phyloP scores from a whole-genome alignment of 73 alveolate species.

The Paramecium tetraurelia region DNA sequence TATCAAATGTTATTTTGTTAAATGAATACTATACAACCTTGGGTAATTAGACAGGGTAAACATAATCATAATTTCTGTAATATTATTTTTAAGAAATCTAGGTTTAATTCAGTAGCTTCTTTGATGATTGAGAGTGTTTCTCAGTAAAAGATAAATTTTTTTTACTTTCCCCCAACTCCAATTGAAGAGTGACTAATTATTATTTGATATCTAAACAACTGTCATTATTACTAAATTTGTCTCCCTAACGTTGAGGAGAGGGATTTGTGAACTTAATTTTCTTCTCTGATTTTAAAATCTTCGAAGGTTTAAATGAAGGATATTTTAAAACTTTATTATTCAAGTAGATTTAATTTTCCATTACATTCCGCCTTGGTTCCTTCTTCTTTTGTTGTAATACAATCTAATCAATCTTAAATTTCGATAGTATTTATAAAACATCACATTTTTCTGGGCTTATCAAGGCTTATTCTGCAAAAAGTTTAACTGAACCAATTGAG shows the following conservation, averaged over 20 bases:
- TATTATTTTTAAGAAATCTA: neutral
- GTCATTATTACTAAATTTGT: neutral
- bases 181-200: neutral
- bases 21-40: neutral
- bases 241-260: neutral
- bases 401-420: neutral
- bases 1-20: neutral
- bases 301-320: constrained; percentile 25
- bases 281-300: neutral
- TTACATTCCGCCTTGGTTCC: neutral
- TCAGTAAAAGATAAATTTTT: neutral
- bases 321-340: neutral
- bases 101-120: neutral
- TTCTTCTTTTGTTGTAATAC: neutral
- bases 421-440: neutral
- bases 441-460: neutral
- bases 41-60: neutral
- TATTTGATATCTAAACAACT: neutral
- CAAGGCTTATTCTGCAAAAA: neutral
- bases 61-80: neutral
- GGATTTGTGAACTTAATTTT: neutral
- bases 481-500: neutral
- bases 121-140: neutral
- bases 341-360: neutral
- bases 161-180: neutral